These are phyloP conservation scores for Cercospora janseana DNA, from an alignment of 2,329 filamentous ascomycete genomes.

Conservation along the genomic window DNA sequence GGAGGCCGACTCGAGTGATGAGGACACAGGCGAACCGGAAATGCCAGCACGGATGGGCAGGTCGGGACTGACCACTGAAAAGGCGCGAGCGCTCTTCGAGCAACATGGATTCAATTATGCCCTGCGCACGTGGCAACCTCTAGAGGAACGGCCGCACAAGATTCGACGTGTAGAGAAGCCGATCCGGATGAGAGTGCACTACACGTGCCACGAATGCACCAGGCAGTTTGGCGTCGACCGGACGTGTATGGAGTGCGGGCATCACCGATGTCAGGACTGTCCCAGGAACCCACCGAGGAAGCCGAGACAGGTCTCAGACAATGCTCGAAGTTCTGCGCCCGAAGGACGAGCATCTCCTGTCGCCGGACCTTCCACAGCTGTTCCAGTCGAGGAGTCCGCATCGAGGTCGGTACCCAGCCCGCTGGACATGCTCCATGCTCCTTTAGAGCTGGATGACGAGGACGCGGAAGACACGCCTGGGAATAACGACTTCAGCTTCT, in stretches of 20 bases:
- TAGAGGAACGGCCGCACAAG: slow-evolving; percentile 29
- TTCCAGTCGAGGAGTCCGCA: slow-evolving; percentile 11
- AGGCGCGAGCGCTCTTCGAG: slow-evolving; percentile 42
- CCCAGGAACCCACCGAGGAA: slow-evolving; percentile 69
- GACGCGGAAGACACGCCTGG: slow-evolving; percentile 14
- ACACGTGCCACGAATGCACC: slow-evolving; percentile 77
- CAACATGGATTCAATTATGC: slow-evolving; percentile 43
- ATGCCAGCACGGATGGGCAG: slow-evolving; percentile 24
- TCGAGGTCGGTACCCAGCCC: slow-evolving; percentile 15
- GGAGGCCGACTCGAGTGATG: slow-evolving; percentile 24
- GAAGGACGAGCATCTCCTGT: slow-evolving; percentile 23
- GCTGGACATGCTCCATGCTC: background rate
- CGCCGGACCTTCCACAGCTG: slow-evolving; percentile 1
- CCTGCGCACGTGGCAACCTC: slow-evolving; percentile 16
- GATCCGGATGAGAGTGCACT: slow-evolving; percentile 73
- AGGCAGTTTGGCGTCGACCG: slow-evolving; percentile 70
- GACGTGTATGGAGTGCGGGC: slow-evolving; percentile 73
- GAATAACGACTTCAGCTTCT: slow-evolving; percentile 25
- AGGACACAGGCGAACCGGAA: slow-evolving; percentile 26
- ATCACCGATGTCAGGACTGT: slow-evolving; percentile 78
- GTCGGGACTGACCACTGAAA: slow-evolving; percentile 24
- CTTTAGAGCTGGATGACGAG: slow-evolving; percentile 18
- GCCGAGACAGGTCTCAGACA: slow-evolving; percentile 54
- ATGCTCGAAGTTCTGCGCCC: slow-evolving; percentile 47
- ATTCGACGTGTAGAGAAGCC: slow-evolving; percentile 53